A percentile compares a stretch with the other conserved stretches of the same genome.
Evolutionary conservation across 192 early-diverging fungal species (phyloP).

Genomic region (Gaertneriomyces sp.): DNA sequence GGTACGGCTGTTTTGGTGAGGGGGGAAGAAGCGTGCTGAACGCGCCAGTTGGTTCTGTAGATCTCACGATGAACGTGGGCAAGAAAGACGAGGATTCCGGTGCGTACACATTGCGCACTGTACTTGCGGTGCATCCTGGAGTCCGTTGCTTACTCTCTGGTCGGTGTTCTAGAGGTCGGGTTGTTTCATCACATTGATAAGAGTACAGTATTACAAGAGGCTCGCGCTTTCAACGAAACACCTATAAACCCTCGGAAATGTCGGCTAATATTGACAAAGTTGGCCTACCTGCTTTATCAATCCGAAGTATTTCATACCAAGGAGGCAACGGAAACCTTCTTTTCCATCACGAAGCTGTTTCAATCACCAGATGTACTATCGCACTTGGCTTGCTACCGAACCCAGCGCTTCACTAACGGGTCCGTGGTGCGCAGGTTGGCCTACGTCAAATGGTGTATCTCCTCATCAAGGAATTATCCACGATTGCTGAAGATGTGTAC

Average conservation of each 20-base stretch:
- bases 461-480: conserved; percentile 93
- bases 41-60: too few relatives aligned
- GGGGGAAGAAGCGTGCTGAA: too few relatives aligned
- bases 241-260: conserved; percentile 95
- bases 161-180: conserved; percentile 52
- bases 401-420: background rate
- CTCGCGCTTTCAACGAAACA: conserved; percentile 93
- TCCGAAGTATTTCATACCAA: conserved; percentile 83
- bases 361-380: conserved; percentile 83
- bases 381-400: background rate
- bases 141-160: too few relatives aligned
- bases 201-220: conserved; percentile 89
- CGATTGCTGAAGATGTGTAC: conserved; percentile 91
- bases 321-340: conserved; percentile 98
- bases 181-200: conserved; percentile 88
- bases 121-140: too few relatives aligned
- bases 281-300: conserved; percentile 87
- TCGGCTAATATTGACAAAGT: conserved; percentile 85
- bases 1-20: too few relatives aligned
- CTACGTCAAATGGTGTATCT: conserved; percentile 97
- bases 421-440: conserved; percentile 57
- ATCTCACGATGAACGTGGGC: conserved; percentile 48
- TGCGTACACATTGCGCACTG: conserved; percentile 17
- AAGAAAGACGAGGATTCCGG: conserved; percentile 71
- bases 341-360: conserved; percentile 96